These are phyloP conservation scores for Phytophthora pluvialis DNA, from an alignment of 352 stramenopile genomes.

Conservation along the genomic window DNA sequence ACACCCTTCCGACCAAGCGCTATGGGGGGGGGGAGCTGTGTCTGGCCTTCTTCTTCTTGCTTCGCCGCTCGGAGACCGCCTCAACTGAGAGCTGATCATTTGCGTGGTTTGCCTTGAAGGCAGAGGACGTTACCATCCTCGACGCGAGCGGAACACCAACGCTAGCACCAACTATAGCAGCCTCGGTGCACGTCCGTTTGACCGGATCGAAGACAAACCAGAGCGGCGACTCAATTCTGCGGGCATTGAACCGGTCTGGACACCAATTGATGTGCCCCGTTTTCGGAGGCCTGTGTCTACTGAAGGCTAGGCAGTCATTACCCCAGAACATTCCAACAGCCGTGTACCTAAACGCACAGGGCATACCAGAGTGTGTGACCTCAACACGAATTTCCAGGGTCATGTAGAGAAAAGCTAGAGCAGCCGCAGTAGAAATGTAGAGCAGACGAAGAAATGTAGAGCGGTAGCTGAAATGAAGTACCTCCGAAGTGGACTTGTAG, in stretches of 20 bases:
- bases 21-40: conserved; percentile 20
- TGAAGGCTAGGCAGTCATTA: background rate
- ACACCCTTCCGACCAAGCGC: conserved; percentile 12
- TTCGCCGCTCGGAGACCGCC: conserved; percentile 8
- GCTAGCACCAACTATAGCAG: background rate
- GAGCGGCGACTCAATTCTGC: background rate
- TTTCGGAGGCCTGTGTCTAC: background rate
- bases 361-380: background rate
- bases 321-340: background rate
- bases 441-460: no score
- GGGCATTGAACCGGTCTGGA: conserved; percentile 5
- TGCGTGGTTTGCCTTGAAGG: conserved; percentile 9
- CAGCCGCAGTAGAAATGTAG: no score
- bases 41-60: conserved; percentile 20
- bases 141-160: background rate
- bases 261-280: conserved; percentile 1
- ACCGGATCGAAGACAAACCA: conserved; percentile 13
- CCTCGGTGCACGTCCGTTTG: background rate
- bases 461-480: no score
- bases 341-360: background rate
- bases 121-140: background rate
- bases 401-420: no score
- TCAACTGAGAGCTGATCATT: background rate
- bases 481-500: no score
- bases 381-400: background rate